Base-by-base conservation (phyloP, 106 monocot species). In the Dendrobium officinale region DNA sequence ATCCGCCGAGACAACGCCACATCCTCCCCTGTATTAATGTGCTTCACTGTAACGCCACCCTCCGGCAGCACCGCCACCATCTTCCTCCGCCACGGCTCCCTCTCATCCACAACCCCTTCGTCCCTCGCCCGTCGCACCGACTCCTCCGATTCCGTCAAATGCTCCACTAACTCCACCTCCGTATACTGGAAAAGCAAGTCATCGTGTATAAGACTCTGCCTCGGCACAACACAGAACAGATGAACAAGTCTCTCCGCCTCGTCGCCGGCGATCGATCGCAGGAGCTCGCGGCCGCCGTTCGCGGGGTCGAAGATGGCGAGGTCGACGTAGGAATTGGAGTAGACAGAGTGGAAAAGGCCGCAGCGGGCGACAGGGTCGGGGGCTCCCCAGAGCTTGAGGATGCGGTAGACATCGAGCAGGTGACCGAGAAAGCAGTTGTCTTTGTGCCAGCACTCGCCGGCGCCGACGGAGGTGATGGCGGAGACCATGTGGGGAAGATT, bases 281-380 rank as follows among this genome's bases (percentile, higher is more conserved):
- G 85, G 77, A 48, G 51, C 77, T 77, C 79, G 17, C 94, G 89
- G 68, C 88, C 84, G 77, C 81, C 72, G 47, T 75, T 73, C 48
- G 72, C 51, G 51, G 89, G 88, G 33, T 89, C 88, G 83, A 94
- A 94, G 88, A 94, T 90, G 86, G 86, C 88, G 80, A 94, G 94
- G 82, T 94, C 86, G 80, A 94, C 94, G 88, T 94, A 94, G 80
- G 94, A 94, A 80, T 94, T 94, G 82, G 94, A 94, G 86, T 94
- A 94, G 56, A 88, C 86, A 24, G 94, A 94, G 88, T 94, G 94
- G 89, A 83, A 91, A 88, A 94, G 94, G 80, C 94, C 94, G 85
- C 91, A 89, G 80, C 82, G 94, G 16, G 94, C 86, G 64, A 92
- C 89, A 75, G 83, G 3, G 84, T 79, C 80, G 9, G 91, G 89